Conservation (phyloP, 1,139 yeast genomes). For the Protomyces gravidus region DNA sequence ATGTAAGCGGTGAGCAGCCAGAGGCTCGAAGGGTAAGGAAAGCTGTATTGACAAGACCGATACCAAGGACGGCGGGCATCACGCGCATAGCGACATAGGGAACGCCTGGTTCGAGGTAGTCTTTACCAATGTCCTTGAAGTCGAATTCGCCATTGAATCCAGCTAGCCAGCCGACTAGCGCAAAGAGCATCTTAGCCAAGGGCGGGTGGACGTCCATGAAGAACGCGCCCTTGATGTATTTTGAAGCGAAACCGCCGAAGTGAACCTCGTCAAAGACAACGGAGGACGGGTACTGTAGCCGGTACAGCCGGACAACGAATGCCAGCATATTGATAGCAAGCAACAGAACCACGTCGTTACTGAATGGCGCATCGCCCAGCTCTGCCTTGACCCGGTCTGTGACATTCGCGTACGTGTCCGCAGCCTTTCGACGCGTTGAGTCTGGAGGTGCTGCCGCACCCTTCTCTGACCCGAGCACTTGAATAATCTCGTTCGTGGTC, state of each 20-base stretch:
- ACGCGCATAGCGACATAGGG: conserved; percentile 83
- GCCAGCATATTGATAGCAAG: conserved; percentile 54
- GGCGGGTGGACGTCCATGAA: conserved; percentile 97
- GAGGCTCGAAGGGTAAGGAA: conserved; percentile 80
- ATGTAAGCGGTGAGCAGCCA: conserved; percentile 76
- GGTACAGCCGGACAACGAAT: conserved; percentile 54
- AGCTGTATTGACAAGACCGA: conserved; percentile 67
- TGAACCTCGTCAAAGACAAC: conserved; percentile 91
- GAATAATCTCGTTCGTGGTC: neutral
- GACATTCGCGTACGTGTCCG: neutral
- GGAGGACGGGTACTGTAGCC: conserved; percentile 62
- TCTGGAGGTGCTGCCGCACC: neutral
- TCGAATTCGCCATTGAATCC: conserved; percentile 75
- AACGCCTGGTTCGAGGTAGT: conserved; percentile 43
- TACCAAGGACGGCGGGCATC: conserved; percentile 78
- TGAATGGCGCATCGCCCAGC: neutral
- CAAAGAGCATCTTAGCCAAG: conserved; percentile 80
- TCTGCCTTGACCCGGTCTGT: neutral
- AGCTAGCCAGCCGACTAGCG: conserved; percentile 65
- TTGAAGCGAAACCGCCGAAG: conserved; percentile 63
- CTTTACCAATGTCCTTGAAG: conserved; percentile 65
- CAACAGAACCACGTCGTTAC: conserved; percentile 46
- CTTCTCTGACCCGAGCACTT: neutral
- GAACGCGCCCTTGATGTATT: conserved; percentile 63
- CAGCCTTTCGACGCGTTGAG: neutral